phyloP scores from a whole-genome alignment of 177 flowering plant genomes.

The Vitis hybrid region DNA sequence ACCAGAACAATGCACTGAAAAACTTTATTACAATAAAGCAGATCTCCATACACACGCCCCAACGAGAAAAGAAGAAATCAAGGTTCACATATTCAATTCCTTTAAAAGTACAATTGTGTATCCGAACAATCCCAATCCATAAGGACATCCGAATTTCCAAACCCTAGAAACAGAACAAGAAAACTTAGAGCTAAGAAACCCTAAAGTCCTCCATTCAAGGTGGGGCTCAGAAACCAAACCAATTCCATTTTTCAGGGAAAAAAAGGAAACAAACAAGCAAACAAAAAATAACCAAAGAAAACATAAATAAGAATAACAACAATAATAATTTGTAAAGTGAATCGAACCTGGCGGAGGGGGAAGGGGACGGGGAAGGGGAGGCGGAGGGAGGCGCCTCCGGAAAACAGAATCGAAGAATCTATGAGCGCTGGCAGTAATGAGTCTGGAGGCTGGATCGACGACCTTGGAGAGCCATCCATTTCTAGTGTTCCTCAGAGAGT shows the following conservation, averaged over 20 bases:
- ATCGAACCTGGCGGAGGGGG: constrained; percentile 25
- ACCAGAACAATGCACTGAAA: no score
- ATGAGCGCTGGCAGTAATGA: constrained; percentile 58
- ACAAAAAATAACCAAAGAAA: background rate
- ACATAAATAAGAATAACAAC: constrained; percentile 1
- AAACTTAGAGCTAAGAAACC: no score
- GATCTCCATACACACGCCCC: no score
- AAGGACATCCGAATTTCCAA: no score
- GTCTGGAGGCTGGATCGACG: constrained; percentile 73
- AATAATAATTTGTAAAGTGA: constrained; percentile 6
- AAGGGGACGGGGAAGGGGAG: constrained; percentile 7
- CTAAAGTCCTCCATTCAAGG: no score
- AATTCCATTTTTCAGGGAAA: background rate
- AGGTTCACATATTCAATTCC: no score
- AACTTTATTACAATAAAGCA: no score
- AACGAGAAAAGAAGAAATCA: no score
- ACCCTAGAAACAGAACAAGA: no score
- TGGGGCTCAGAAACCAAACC: background rate
- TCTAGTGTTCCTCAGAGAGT: constrained; percentile 32
- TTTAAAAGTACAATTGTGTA: no score
- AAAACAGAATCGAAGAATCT: constrained; percentile 52
- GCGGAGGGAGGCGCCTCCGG: constrained; percentile 32
- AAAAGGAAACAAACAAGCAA: background rate
- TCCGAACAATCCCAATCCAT: no score
- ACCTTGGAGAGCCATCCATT: constrained; percentile 69